phyloP scores from a whole-genome alignment of 768 basidiomycete genomes.

The Pisolithus marmoratus region DNA sequence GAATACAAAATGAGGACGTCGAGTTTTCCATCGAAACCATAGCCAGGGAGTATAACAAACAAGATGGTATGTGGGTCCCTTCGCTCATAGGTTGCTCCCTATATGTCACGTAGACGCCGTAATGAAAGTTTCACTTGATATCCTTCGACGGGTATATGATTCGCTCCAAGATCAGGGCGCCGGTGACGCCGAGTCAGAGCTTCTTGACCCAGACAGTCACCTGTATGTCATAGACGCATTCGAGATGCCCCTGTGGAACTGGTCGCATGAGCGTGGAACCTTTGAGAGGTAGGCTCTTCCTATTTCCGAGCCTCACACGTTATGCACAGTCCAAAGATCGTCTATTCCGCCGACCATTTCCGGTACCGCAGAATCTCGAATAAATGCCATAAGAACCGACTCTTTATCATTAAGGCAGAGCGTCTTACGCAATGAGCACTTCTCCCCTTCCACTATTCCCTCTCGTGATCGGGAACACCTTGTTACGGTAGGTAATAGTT shows the following conservation, averaged over 20 bases:
- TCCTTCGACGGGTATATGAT: slow-evolving; percentile 70
- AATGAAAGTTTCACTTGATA: slow-evolving; percentile 73
- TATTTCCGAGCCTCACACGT: background rate
- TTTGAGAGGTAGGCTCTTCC: slow-evolving; percentile 69
- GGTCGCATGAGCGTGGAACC: slow-evolving; percentile 78
- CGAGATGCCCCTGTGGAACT: slow-evolving; percentile 94
- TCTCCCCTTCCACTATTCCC: slow-evolving; percentile 90
- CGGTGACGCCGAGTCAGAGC: slow-evolving; percentile 47
- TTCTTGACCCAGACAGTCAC: slow-evolving; percentile 76
- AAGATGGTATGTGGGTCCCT: slow-evolving; percentile 56
- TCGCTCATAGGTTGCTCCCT: background rate
- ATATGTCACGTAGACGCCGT: slow-evolving; percentile 50
- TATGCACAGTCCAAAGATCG: slow-evolving; percentile 30
- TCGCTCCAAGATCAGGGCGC: slow-evolving; percentile 61
- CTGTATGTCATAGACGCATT: slow-evolving; percentile 84
- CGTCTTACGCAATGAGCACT: slow-evolving; percentile 93
- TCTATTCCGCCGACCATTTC: slow-evolving; percentile 58
- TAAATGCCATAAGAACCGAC: slow-evolving; percentile 77
- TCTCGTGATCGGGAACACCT: slow-evolving; percentile 83
- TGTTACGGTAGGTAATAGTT: slow-evolving; percentile 61
- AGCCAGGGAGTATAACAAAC: slow-evolving; percentile 83
- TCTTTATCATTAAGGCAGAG: slow-evolving; percentile 91
- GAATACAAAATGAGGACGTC: slow-evolving; percentile 62
- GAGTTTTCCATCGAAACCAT: slow-evolving; percentile 75
- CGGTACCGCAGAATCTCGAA: slow-evolving; percentile 78